Base-by-base conservation (phyloP, 2,329 filamentous ascomycete species). In the Neurospora sp. region DNA sequence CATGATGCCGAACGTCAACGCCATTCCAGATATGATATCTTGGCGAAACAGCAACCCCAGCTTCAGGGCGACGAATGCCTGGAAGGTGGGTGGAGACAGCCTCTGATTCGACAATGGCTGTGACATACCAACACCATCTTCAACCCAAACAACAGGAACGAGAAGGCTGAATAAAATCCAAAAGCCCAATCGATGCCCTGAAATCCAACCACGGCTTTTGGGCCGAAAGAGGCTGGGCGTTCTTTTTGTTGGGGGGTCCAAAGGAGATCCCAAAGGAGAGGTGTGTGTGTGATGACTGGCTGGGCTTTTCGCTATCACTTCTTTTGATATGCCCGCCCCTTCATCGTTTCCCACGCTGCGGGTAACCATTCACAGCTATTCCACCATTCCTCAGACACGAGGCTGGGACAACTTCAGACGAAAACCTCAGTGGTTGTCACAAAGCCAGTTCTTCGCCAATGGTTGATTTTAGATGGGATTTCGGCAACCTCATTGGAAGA, bases 121-220 rank as follows among this genome's bases (percentile, higher is more conserved):
- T 71, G 66, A 62, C 67, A 68, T 62, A 72, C 72, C 74, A 74
- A 76, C 71, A 62, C 28, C 52, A 36, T 36, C 52, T 62, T n/a
- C 52, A 75, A 72, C 68, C 71, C 71, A 73, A 69, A 10, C 52
- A 37, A 71, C 72, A 75, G 75, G 76, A 74, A 77, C 76, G 71
- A 72, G 69, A 75, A 76, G 74, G 77, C 75, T 76, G 74, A 72
- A 71, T 69, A 71, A 71, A 68, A 73, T 73, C 77, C 75, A 71
- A 72, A 76, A 75, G 74, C 73, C 76, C 74, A 74, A 70, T 75
- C 17, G 70, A 66, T 67, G 33, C 38, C 43, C 68, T 33, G 52
- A 37, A 19, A 43, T 43, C 67, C 6, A 36, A 68, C 28, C 23
- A 38, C 66, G 68, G 70, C 40, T 69, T 70, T 74, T 71, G 70